Evolutionary conservation across 2,329 filamentous ascomycete species (phyloP), one percentile per base, ranked within the genome.

Genomic region (Fusarium sp.): DNA sequence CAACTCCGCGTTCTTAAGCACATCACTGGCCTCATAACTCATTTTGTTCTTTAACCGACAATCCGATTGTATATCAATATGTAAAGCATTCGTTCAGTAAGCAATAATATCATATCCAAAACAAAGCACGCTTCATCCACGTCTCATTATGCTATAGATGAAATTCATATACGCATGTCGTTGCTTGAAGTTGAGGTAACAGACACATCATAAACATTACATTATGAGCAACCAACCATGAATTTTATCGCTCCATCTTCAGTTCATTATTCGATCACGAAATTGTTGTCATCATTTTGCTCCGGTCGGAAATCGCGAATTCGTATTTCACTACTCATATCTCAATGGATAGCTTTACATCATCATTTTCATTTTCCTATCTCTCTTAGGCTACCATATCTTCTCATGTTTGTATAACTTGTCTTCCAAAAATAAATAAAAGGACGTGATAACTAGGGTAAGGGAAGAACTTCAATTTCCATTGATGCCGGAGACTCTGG

Each of bases 401-500:
- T 51, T 62, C 45, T 59, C 45, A 26, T 56, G 47, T 65, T 42
- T 61, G 46, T 39, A 42, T 46, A 62, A 57, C 24, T 40, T 36
- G 20, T 7, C 23, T 43, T 32, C 36, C 47, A 28, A 38, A 48
- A 34, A 7, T 5, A 34, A 34, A n/a, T 9, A n/a, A 23, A 46
- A 68, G 42, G n/a, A 44, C 23, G 24, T 45, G 51, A 50, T 42
- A 66, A 62, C 44, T 21, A 66, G 58, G 56, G 47, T 47, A 64
- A 66, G 28, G 39, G 11, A n/a, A 30, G 40, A 63, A 62, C 60
- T 73, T 57, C 67, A 40, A 61, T 54, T 56, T 64, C 56, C 45
- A 65, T 56, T 50, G 23, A 57, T 48, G 32, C 24, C 45, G 23
- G 47, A 55, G 60, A 60, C 53, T 53, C 32, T 60, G 42, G 53